phyloP scores from a whole-genome alignment of 495 filamentous ascomycete species.

The Thermochaetoides thermophila region DNA sequence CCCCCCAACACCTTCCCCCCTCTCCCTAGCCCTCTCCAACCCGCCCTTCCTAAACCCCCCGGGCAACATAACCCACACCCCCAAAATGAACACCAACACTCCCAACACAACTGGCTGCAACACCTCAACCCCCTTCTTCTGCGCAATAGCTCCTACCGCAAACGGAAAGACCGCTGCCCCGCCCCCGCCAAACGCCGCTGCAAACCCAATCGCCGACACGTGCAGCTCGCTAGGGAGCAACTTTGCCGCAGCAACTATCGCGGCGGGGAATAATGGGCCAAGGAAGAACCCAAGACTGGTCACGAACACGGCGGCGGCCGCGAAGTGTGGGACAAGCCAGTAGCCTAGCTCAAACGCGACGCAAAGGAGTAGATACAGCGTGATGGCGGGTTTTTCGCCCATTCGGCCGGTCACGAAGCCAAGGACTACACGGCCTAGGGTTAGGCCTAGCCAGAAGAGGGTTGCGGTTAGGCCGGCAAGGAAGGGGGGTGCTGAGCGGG shows the following conservation, averaged over 20 bases:
- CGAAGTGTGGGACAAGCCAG: conserved; percentile 68
- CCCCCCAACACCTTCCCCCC: conserved; percentile 17
- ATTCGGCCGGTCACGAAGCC: conserved; percentile 52
- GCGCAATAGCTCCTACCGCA: conserved; percentile 69
- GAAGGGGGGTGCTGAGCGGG: conserved; percentile 54
- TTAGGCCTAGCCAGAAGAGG: conserved; percentile 77
- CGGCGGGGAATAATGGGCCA: conserved; percentile 69
- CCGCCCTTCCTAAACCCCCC: conserved; percentile 18
- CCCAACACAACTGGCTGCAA: conserved; percentile 64
- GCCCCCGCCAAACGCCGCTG: conserved; percentile 62
- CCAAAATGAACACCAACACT: conserved; percentile 42
- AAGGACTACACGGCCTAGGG: conserved; percentile 56
- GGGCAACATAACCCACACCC: conserved; percentile 34
- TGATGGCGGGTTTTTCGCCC: conserved; percentile 55
- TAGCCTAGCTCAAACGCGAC: conserved; percentile 61
- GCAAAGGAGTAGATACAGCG: conserved; percentile 44
- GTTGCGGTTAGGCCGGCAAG: conserved; percentile 64
- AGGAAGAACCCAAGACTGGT: conserved; percentile 63
- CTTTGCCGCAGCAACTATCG: conserved; percentile 66
- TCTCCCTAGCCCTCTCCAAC: conserved; percentile 20
- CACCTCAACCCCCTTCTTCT: conserved; percentile 62
- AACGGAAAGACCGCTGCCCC: conserved; percentile 76
- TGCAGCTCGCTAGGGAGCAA: conserved; percentile 64
- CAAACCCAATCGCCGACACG: conserved; percentile 71
- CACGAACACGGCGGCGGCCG: conserved; percentile 59